Percentiles rank a stretch among this genome's conserved stretches.
Conservation (phyloP, 305 asterid species). For the Caryopteris hybrid region DNA sequence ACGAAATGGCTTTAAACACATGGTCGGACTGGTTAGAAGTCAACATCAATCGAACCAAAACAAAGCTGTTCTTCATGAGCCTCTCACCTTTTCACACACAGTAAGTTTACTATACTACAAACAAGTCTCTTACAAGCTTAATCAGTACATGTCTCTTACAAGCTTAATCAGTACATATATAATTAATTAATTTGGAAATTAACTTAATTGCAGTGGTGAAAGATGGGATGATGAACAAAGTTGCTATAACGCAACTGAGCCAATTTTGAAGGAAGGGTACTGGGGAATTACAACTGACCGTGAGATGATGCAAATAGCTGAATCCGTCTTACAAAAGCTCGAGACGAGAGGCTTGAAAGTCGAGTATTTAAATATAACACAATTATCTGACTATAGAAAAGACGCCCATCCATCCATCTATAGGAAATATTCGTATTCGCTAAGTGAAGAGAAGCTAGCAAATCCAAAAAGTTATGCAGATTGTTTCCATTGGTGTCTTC, state of each 20-base stretch:
- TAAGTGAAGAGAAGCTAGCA: conserved; percentile 28
- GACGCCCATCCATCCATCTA: conserved; percentile 58
- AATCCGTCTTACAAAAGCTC: conserved; percentile 22
- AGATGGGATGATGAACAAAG: conserved; percentile 13
- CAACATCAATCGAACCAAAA: conserved; percentile 38
- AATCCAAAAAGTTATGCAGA: conserved; percentile 42
- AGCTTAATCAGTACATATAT: too few species aligned
- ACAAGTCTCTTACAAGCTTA: too few species aligned
- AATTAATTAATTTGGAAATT: too few species aligned
- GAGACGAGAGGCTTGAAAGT: conserved; percentile 35
- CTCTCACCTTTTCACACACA: conserved; percentile 34
- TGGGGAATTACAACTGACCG: conserved; percentile 31
- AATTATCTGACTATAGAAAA: conserved; percentile 44
- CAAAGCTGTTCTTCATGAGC: conserved; percentile 51
- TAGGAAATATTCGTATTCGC: conserved; percentile 23
- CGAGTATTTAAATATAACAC: conserved; percentile 50
- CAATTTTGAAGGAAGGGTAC: conserved; percentile 25
- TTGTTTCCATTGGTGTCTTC: conserved; percentile 84
- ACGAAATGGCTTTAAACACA: conserved; percentile 36
- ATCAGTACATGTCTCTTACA: too few species aligned
- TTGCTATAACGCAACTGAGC: conserved; percentile 37
- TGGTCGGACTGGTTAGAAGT: conserved; percentile 57
- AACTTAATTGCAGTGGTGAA: conserved; percentile 27
- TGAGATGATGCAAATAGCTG: conserved; percentile 25
- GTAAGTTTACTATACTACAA: conserved; percentile 21